Base-by-base conservation (phyloP, 768 basidiomycete genomes). In the Suillus tomentosus region DNA sequence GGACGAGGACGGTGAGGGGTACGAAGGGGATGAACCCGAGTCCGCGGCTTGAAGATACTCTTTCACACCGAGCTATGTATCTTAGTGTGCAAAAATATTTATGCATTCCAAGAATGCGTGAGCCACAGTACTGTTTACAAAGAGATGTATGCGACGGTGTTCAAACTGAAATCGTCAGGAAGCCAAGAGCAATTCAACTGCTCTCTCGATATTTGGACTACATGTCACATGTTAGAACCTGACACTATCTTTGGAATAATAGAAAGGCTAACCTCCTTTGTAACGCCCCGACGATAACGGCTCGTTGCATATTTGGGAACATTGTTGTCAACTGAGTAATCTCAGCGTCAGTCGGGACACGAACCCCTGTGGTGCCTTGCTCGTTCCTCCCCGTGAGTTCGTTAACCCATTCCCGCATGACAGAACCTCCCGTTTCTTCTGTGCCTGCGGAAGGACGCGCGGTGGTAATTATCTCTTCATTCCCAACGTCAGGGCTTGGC, bases 281-380 rank as follows among this genome's bases (percentile, higher is more conserved):
- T 45, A 97, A 77, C 13, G 94, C 89, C 24, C 84, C 84, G 2
- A 95, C 82, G 11, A 96, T 79, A 27, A 86, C 82, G 59, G 92
- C 90, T 56, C 93, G 81, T 43, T 85, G 83, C 36, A 92, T 71
- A 71, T 91, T 85, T 24, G 95, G 94, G 72, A 97, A 97, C 90
- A 97, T 95, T 57, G 77, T 82, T 54, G 85, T 84, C 61, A 96
- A 70, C 55, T 91, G 87, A 9, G 80, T 74, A 60, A 96, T 91
- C 76, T 96, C 95, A 34, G 84, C 79, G 42, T 94, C 91, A 31
- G 83, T 82, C 1, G 93, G 91, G 13, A 87, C 87, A 48, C 91
- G 82, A 60, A 92, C 81, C 24, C 87, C 86, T 37, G 84, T 74
- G 55, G 78, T 81, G 22, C 81, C 78, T 53, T 83, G 82, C 22